Base-by-base conservation (phyloP, 805 yeast genomes). In the Brettanomyces naardenensis region DNA sequence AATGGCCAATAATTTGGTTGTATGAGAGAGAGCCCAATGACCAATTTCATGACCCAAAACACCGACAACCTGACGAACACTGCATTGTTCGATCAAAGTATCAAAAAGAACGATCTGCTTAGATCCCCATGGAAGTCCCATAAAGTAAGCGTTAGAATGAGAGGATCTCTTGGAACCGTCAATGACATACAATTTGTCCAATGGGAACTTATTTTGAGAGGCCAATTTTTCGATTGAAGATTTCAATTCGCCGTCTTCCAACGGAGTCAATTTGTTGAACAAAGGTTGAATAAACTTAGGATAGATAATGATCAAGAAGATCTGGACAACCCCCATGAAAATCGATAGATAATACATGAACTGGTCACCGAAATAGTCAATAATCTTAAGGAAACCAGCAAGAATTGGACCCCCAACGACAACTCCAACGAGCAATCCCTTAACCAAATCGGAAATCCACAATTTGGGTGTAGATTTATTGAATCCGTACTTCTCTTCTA, bases 1-100 rank as follows among this genome's bases (percentile, higher is more conserved):
- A 44, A 80, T 71, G 4, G 72, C 52, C 52, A 92, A 62, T 70
- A 81, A 73, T 56, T 78, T 79, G n/a, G 89, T 67, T 44, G 89
- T 81, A 60, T 92, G 99, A 41, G 82, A 78, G 58, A 83, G 71
- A 51, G 81, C 80, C 99, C 99, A 92, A 60, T 92, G 99, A 36
- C 99, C 99, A 49, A 92, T 81, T 66, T 92, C 99, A 56, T 92
- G 99, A n/a, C 95, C 97, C 46, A 90, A 69, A 1, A 92, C 95
- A 37, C 97, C 97, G 37, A 88, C 86, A 29, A 88, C 85, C 61
- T 92, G 95, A 31, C 71, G 73, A 21, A 75, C 72, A 22, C 88
- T 64, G 25, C 88, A 79, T 42, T 85, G 81, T 44, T 84, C 77
- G 46, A 92, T 80, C 64, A 92, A 73, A 7, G 97, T 92, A 52